Evolutionary conservation across 495 filamentous ascomycete genomes (phyloP), one percentile per base, ranked within the genome.

Genomic region (Penicillium mononematosum): DNA sequence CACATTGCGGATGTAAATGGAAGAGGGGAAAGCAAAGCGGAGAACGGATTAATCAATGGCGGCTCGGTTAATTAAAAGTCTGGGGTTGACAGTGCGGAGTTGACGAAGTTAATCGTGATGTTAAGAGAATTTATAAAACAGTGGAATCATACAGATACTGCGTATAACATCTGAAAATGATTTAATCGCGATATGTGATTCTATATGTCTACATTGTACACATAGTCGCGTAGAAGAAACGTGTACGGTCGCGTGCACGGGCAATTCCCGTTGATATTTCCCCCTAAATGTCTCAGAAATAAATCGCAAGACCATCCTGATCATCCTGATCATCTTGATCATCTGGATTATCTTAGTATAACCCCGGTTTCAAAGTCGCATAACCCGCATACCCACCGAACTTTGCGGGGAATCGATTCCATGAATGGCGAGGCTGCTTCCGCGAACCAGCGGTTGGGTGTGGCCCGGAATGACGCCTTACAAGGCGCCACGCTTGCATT

Each of bases 401-500:
- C 11, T 12, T 6, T 22, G 19, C 10, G 42, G 42, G 42, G 60
- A 59, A 54, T 59, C 32, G 57, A 44, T 61, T 56, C 64, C 62
- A 69, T 68, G 66, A 67, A 73, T 71, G 71, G 68, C 66, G 61
- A 68, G 61, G 59, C 61, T 62, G 58, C 65, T 55, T 47, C 67
- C 55, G 62, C 65, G 59, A 69, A 71, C 68, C 73, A 60, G 53
- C 66, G 68, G 63, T 56, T 66, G 60, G 38, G 63, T 60, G 53
- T 55, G 53, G 58, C 58, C 59, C 65, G 59, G 59, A 61, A 64
- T 47, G 55, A 64, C 59, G 61, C 75, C 7, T 53, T 73, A 42
- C 70, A 73, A 60, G 76, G 75, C 55, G 76, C 76, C 51, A 62
- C 69, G 31, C 60, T 68, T 17, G 76, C 76, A 44, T 78, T 76